Base-by-base conservation (phyloP, 345 rosid species). In the Salix purpurea region DNA sequence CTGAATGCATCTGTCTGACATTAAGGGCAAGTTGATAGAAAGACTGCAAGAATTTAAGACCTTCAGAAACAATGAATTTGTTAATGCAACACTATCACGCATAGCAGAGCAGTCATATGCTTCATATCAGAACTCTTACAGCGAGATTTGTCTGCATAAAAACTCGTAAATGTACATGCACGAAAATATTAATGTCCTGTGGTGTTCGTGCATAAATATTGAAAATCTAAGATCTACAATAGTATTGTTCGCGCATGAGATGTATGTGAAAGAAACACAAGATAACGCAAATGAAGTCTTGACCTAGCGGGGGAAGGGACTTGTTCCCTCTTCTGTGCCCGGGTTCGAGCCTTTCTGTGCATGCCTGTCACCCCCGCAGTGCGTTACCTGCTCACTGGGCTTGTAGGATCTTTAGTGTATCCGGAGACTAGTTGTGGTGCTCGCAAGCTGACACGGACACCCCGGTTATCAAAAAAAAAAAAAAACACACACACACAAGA, bases 241-340 rank as follows among this genome's bases (percentile, higher is more conserved):
- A 50, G 30, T 52, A 65, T 26, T 79, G 56, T 42, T 44, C 69
- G 67, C 77, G 19, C 78, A 78, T 72, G 77, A 54, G 23, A 21
- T 67, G 69, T 77, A 81, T 78, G 80, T 76, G 78, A 69, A 42
- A 65, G 44, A 36, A 39, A 67, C 70, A 37, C 30, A 6, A 32
- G 34, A 32, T 3, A 32, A 32, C 34, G 0, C 34, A 32, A 0
- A 3, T 32, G 34, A 32, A 5, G 34, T 32, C 34, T 32, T 32
- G 34, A 4, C 4, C 4, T 32, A 32, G 34, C 4, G 34, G 34
- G 34, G 34, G 34, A 32, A 32, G 34, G 34, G 4, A 32, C 34
- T 32, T 32, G 34, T 32, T 30, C 2, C 2, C 30, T 30, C 2
- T 30, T 30, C 2, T 30, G 30, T 30, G 30, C 30, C 30, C 30